Conservation (phyloP, 192 early-diverging fungal genomes). For the Pecoramyces ruminantium region DNA sequence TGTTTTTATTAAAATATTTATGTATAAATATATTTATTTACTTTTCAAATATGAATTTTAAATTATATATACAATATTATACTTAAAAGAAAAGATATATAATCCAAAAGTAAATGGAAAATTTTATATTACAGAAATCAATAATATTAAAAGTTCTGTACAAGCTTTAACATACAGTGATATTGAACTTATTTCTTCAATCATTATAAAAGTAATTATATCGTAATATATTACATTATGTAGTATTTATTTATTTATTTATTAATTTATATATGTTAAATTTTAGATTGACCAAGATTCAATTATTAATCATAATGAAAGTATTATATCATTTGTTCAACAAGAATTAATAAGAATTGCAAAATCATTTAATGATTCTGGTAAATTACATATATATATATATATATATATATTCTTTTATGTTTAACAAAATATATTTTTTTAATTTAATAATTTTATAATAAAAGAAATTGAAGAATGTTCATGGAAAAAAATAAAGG, state of each 20-base stretch:
- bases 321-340: conserved; percentile 5
- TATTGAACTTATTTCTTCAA: conserved; percentile 36
- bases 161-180: conserved; percentile 24
- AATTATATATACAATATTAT: no score
- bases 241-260: neutral
- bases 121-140: conserved; percentile 12
- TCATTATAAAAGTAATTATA: conserved; percentile 23
- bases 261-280: neutral
- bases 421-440: no score
- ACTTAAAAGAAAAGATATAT: neutral
- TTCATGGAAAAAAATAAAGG: conserved; percentile 71
- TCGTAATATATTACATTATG: no score
- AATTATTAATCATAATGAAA: conserved; percentile 8
- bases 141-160: conserved; percentile 12
- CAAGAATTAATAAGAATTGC: conserved; percentile 8
- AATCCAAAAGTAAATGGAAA: neutral
- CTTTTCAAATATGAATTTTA: no score
- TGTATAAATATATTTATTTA: no score
- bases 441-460: no score
- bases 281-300: conserved; percentile 10
- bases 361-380: conserved; percentile 8
- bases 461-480: conserved; percentile 25
- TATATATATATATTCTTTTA: no score
- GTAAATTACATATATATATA: neutral
- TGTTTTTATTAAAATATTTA: no score